Evolutionary conservation across 2,329 filamentous ascomycete genomes (phyloP).

Genomic region (Aurifilum marmelostoma): DNA sequence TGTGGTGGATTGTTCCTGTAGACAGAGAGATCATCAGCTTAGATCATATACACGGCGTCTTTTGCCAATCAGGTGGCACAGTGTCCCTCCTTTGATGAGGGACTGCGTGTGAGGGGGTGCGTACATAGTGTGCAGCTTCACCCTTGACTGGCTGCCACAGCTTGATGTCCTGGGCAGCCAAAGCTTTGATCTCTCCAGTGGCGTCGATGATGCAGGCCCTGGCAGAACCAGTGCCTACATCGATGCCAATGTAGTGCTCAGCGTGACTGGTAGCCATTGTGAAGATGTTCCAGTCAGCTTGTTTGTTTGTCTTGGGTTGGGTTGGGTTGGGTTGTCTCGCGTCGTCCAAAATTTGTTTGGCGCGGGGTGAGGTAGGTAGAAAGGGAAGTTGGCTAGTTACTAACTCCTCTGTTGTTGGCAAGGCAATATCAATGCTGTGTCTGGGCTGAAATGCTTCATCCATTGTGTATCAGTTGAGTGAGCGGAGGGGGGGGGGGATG

Average conservation of each 20-base stretch:
- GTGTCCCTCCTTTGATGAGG: neutral
- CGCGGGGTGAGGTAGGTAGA: neutral
- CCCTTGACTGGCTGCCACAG: slow-evolving; percentile 78
- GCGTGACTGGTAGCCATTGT: slow-evolving; percentile 35
- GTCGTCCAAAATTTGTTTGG: neutral
- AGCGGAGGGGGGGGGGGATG: no score
- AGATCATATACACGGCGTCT: neutral
- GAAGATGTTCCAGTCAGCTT: slow-evolving; percentile 14
- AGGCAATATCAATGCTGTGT: slow-evolving; percentile 16
- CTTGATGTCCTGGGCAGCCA: slow-evolving; percentile 76
- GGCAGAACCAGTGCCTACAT: slow-evolving; percentile 94
- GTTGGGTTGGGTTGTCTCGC: neutral
- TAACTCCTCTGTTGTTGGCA: slow-evolving; percentile 29
- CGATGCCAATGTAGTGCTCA: slow-evolving; percentile 79
- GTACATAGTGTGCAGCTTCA: slow-evolving; percentile 59
- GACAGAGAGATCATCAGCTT: neutral
- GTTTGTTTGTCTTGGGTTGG: neutral
- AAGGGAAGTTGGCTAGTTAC: slow-evolving; percentile 6
- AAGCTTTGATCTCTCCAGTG: slow-evolving; percentile 81
- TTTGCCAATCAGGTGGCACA: neutral
- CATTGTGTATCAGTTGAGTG: slow-evolving; percentile 5
- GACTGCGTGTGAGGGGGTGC: slow-evolving; percentile 32
- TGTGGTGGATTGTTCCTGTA: slow-evolving; percentile 90
- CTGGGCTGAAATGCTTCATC: slow-evolving; percentile 13
- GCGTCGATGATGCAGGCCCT: slow-evolving; percentile 94